These are phyloP conservation scores for Saccharum hybrid DNA, from an alignment of 202 grass and related monocot species.

Conservation along the genomic window DNA sequence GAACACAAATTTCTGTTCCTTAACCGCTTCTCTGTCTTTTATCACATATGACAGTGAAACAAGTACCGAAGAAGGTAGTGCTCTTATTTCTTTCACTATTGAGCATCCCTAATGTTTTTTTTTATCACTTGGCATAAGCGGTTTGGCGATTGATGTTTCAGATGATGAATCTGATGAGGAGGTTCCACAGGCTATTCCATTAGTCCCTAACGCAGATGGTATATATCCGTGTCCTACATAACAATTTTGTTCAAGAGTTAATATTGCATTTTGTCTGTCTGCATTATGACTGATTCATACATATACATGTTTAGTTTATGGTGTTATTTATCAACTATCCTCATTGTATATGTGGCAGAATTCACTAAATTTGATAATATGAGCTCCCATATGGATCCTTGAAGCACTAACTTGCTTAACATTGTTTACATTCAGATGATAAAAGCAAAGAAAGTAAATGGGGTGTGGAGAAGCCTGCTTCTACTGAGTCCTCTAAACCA, in stretches of 20 bases:
- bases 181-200: slow-evolving; percentile 44
- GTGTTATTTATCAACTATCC: not conserved
- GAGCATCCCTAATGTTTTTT: slow-evolving; percentile 12
- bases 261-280: not conserved
- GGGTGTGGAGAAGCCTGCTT: slow-evolving; percentile 29
- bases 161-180: slow-evolving; percentile 46
- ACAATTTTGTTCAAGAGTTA: slow-evolving; percentile 12
- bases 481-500: slow-evolving; percentile 33
- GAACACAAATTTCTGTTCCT: slow-evolving; percentile 32
- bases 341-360: not conserved
- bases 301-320: not conserved
- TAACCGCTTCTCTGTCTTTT: slow-evolving; percentile 24
- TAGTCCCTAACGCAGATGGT: slow-evolving; percentile 34
- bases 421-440: slow-evolving; percentile 41
- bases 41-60: slow-evolving; percentile 20
- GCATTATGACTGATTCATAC: not conserved
- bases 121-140: slow-evolving; percentile 22
- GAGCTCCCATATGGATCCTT: not conserved
- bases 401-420: slow-evolving; percentile 12
- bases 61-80: slow-evolving; percentile 37
- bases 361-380: not conserved
- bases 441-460: slow-evolving; percentile 37
- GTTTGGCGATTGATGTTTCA: slow-evolving; percentile 32
- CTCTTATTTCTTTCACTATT: slow-evolving; percentile 27
- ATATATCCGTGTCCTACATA: slow-evolving; percentile 17